Evolutionary conservation across 257 asterid species (phyloP).

Genomic region (Gentiana macrophylla): DNA sequence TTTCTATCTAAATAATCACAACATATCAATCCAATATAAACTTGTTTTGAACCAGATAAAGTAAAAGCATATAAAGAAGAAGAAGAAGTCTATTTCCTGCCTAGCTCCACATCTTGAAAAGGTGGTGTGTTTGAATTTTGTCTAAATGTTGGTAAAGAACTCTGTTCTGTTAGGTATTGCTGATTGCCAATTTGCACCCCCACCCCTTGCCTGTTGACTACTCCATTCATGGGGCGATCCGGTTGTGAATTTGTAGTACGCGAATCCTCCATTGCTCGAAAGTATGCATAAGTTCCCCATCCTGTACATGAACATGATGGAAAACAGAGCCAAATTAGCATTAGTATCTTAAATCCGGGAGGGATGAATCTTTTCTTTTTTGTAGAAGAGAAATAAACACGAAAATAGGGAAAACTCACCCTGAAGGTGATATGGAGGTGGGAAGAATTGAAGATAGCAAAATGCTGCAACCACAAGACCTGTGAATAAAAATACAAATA

Average conservation of each 20-base stretch:
- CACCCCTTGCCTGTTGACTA: not conserved
- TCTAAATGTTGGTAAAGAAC: not conserved
- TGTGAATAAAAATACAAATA: slow-evolving; percentile 10
- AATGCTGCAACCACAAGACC: slow-evolving; percentile 56
- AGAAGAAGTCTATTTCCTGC: slow-evolving; percentile 11
- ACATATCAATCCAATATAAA: not conserved
- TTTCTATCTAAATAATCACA: slow-evolving; percentile 4
- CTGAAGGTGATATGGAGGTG: slow-evolving; percentile 63
- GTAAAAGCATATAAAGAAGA: not conserved
- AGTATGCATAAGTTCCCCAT: slow-evolving; percentile 68
- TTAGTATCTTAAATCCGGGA: too few species aligned
- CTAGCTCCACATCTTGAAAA: slow-evolving; percentile 17
- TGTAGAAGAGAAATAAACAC: not conserved
- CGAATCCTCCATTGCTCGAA: slow-evolving; percentile 54
- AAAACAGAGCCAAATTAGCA: not conserved
- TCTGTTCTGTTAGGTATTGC: not conserved
- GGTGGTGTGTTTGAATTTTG: not conserved
- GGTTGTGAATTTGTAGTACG: slow-evolving; percentile 24
- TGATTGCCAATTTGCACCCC: slow-evolving; percentile 19
- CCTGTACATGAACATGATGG: slow-evolving; percentile 24
- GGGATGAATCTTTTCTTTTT: not conserved
- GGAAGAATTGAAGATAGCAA: slow-evolving; percentile 86
- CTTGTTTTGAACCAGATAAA: not conserved
- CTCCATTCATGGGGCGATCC: slow-evolving; percentile 6
- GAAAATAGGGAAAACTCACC: slow-evolving; percentile 21